Percentiles rank a stretch among this genome's conserved stretches.
Conservation (phyloP, 2,329 filamentous ascomycete species). For the Verticillium longisporum region DNA sequence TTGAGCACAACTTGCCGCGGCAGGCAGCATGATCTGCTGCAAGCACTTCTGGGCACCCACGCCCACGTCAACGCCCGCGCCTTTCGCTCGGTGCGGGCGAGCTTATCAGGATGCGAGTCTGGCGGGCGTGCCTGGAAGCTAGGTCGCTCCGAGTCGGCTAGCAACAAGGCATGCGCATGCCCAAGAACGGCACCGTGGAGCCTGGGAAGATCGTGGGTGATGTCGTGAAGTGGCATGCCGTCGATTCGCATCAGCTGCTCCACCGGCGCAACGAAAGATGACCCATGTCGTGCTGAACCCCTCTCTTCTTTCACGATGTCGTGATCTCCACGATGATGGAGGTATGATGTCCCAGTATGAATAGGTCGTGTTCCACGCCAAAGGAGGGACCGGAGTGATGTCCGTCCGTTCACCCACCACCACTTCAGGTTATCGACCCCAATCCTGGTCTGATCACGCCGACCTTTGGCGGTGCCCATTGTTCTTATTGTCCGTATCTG, state of each 20-base stretch:
- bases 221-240: neutral
- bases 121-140: neutral
- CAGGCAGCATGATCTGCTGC: constrained; percentile 17
- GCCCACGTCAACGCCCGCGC: neutral
- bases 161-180: neutral
- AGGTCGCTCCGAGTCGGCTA: neutral
- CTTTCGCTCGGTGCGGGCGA: neutral
- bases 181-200: neutral
- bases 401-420: neutral
- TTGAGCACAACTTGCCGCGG: neutral
- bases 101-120: neutral
- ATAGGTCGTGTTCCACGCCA: neutral
- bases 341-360: neutral
- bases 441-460: neutral
- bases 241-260: neutral
- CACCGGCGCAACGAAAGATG: neutral
- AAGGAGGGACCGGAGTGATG: neutral
- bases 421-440: neutral
- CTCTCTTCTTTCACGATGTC: neutral
- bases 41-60: neutral
- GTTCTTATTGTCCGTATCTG: neutral
- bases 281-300: neutral
- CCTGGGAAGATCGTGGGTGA: neutral
- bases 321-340: neutral
- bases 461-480: neutral